Evolutionary conservation across 805 yeast species (phyloP), one percentile per base, ranked within the genome.

Genomic region (Candida cerambycidarum): DNA sequence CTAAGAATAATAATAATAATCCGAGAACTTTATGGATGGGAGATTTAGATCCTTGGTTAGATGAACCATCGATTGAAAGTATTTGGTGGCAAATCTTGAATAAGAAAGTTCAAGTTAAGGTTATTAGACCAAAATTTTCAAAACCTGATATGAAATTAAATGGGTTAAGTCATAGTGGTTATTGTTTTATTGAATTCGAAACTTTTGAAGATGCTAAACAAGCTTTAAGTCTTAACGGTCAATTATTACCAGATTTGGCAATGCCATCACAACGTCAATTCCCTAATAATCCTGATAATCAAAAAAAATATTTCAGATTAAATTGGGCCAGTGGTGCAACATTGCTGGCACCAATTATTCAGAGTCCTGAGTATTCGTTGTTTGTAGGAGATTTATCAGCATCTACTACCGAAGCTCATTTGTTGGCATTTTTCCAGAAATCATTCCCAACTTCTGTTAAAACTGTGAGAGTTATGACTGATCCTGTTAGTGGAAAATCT

Each of bases 21-120:
- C 89, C 95, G 18, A 73, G 84, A 46, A 85, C 95, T 1, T 65
- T 85, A 24, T 85, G 95, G 95, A 85, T 85, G 95, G 95, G 95
- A 9, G 93, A 85, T 61, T 67, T 85, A 51, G 92, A 85, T 56
- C 88, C 92, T 1, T 79, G 84, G 78, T 78, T 84, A 55, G 88
- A 83, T 56, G 93, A 85, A 57, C 69, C 65, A 3, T 78, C 79
- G 4, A 67, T 70, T 37, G 61, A 58, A 19, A 69, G 72, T 38
- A 66, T 79, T 35, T 69, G 87, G 60, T 84, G 89, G 89, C 69
- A 69, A 23, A 64, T 75, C 18, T 53, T 80, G 39, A 73, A 76
- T 42, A 78, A 76, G 51, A 58, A 67, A 23, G 92, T 85, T 19
- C 61, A 69, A 21, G 89, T 83, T 21, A 85, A 85, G 60, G 68